Percentiles rank a stretch among this genome's conserved stretches.
phyloP scores from a whole-genome alignment of 2,329 filamentous ascomycete species.

The Xylariaceae sp. region DNA sequence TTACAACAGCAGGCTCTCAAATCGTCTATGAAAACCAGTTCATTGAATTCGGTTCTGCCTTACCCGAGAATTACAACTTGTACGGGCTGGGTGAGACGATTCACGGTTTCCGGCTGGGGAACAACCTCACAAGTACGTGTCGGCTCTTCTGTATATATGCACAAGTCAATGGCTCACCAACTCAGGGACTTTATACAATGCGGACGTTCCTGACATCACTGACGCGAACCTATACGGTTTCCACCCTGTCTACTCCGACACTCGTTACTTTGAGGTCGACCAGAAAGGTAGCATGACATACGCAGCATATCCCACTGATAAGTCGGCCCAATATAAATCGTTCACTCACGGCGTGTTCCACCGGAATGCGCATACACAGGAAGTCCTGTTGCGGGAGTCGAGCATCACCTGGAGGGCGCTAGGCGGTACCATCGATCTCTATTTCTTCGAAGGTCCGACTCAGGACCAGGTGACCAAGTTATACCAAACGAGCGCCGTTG shows the following conservation, averaged over 20 bases:
- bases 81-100: constrained; percentile 74
- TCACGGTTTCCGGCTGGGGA: constrained; percentile 65
- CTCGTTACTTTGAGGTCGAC: constrained; percentile 63
- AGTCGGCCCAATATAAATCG: constrained; percentile 55
- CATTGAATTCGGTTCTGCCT: constrained; percentile 62
- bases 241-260: constrained; percentile 77
- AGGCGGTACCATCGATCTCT: constrained; percentile 74
- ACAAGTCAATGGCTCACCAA: constrained; percentile 1
- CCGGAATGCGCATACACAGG: constrained; percentile 72
- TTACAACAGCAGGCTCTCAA: constrained; percentile 59
- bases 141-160: not conserved
- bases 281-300: constrained; percentile 47
- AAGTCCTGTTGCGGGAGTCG: constrained; percentile 60
- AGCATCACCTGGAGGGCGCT: constrained; percentile 70
- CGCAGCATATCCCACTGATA: constrained; percentile 50
- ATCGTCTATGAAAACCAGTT: constrained; percentile 75
- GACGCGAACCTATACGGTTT: constrained; percentile 69
- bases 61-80: constrained; percentile 69
- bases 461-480: constrained; percentile 64
- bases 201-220: constrained; percentile 62
- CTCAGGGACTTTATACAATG: constrained; percentile 52
- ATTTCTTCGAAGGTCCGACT: constrained; percentile 71
- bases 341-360: constrained; percentile 74
- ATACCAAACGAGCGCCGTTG: constrained; percentile 64
- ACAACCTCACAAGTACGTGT: constrained; percentile 60